A percentile compares a stretch with the other conserved stretches of the same genome.
Evolutionary conservation across 1,284 basidiomycete genomes (phyloP).

Genomic region (Amylostereum chailletii): DNA sequence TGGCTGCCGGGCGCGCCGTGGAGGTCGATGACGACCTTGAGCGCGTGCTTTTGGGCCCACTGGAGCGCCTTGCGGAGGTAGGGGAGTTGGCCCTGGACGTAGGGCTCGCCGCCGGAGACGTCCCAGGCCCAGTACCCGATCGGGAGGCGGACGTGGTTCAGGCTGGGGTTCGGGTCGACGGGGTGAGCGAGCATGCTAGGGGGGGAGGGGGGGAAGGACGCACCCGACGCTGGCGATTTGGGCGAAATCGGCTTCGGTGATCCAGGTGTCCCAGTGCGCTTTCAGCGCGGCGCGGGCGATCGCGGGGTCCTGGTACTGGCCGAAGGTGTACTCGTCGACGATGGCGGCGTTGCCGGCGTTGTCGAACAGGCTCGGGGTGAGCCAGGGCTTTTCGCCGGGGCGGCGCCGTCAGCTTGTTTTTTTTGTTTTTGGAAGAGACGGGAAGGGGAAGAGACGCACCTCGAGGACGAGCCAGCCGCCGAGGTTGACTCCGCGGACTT

Average conservation of each 20-base stretch:
- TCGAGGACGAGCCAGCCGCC: conserved; percentile 79
- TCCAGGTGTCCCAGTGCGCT: conserved; percentile 77
- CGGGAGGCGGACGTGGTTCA: conserved; percentile 83
- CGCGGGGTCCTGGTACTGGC: conserved; percentile 44
- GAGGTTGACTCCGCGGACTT: conserved; percentile 67
- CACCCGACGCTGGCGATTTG: conserved; percentile 70
- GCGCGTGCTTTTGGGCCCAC: conserved; percentile 70
- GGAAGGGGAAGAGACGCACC: conserved; percentile 25
- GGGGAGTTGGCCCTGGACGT: conserved; percentile 73
- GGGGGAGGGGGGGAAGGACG: conserved; percentile 10
- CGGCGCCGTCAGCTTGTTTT: neutral
- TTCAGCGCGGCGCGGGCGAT: conserved; percentile 44
- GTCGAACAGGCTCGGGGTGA: conserved; percentile 81
- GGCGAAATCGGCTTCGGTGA: conserved; percentile 70
- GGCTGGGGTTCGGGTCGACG: conserved; percentile 25
- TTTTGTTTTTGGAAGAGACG: neutral
- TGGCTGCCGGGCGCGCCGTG: conserved; percentile 83
- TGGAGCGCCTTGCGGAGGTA: conserved; percentile 66
- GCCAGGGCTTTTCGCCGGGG: conserved; percentile 56
- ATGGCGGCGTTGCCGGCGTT: conserved; percentile 60
- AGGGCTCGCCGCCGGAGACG: conserved; percentile 74
- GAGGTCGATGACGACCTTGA: conserved; percentile 80
- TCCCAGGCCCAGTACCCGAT: conserved; percentile 94
- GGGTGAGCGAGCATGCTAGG: too few species aligned
- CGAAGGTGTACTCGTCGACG: conserved; percentile 85